phyloP scores from a whole-genome alignment of 805 yeast species.

The Geotrichum ghanense region DNA sequence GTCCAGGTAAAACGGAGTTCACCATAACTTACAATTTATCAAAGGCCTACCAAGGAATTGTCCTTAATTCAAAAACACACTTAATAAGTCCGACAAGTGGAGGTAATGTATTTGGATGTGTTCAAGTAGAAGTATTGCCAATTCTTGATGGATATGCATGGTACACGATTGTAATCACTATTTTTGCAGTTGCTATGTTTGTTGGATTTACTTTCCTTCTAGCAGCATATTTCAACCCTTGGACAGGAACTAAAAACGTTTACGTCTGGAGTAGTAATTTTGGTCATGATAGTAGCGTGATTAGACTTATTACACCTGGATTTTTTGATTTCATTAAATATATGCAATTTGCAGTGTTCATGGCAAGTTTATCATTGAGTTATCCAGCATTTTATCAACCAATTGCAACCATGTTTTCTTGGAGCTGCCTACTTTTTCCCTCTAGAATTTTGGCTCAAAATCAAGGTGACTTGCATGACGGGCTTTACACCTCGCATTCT shows the following conservation, averaged over 20 bases:
- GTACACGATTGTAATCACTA: conserved; percentile 29
- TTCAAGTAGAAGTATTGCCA: conserved; percentile 39
- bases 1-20: conserved; percentile 14
- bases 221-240: conserved; percentile 37
- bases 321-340: conserved; percentile 38
- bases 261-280: conserved; percentile 43
- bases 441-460: conserved; percentile 10
- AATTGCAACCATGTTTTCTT: conserved; percentile 35
- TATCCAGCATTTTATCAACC: conserved; percentile 60
- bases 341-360: conserved; percentile 48
- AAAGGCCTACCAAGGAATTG: conserved; percentile 14
- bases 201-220: conserved; percentile 27
- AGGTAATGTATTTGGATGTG: conserved; percentile 35
- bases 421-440: conserved; percentile 41
- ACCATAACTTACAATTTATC: conserved; percentile 10
- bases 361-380: conserved; percentile 40
- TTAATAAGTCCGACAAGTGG: conserved; percentile 19
- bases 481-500: conserved; percentile 7
- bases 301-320: conserved; percentile 42
- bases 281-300: conserved; percentile 44
- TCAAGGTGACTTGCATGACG: conserved; percentile 6
- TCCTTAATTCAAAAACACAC: conserved; percentile 16
- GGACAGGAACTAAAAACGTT: conserved; percentile 43
- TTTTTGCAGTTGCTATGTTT: conserved; percentile 28
- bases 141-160: conserved; percentile 30